phyloP scores from a whole-genome alignment of 192 early-diverging fungal genomes.

The Linnemannia elongata region DNA sequence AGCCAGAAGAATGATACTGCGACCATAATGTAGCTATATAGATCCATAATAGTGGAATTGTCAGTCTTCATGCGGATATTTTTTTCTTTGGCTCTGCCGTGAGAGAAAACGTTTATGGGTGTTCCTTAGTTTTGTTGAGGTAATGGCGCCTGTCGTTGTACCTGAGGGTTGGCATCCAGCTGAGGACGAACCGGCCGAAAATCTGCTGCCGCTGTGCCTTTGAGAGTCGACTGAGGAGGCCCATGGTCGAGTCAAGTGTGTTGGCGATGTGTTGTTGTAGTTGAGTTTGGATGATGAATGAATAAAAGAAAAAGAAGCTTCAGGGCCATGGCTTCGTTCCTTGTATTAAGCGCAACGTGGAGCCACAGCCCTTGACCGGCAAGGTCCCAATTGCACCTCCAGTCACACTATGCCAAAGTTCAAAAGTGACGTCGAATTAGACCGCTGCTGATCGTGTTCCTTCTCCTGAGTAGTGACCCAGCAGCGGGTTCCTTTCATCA shows the following conservation, averaged over 20 bases:
- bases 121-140: not conserved
- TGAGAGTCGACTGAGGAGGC: slow-evolving; percentile 38
- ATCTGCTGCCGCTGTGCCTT: slow-evolving; percentile 38
- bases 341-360: not conserved
- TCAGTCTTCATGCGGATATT: not conserved
- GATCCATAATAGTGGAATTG: not conserved
- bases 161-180: slow-evolving; percentile 47
- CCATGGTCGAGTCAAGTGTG: slow-evolving; percentile 18
- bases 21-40: slow-evolving; percentile 69
- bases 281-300: slow-evolving; percentile 9
- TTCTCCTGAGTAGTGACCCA: not conserved
- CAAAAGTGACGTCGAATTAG: not conserved
- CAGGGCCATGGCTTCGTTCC: not conserved
- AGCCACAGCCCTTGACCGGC: not conserved
- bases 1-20: slow-evolving; percentile 73
- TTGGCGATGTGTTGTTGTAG: not conserved
- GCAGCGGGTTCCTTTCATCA: not conserved
- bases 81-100: not conserved
- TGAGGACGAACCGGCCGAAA: slow-evolving; percentile 42
- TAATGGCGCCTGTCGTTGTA: slow-evolving; percentile 11
- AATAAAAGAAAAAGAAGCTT: not conserved
- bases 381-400: not conserved
- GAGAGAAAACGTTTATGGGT: not conserved
- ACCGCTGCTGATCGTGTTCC: not conserved
- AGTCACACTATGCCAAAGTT: not conserved